Evolutionary conservation across 106 monocot genomes (phyloP).

Genomic region (Dendrobium nobile): DNA sequence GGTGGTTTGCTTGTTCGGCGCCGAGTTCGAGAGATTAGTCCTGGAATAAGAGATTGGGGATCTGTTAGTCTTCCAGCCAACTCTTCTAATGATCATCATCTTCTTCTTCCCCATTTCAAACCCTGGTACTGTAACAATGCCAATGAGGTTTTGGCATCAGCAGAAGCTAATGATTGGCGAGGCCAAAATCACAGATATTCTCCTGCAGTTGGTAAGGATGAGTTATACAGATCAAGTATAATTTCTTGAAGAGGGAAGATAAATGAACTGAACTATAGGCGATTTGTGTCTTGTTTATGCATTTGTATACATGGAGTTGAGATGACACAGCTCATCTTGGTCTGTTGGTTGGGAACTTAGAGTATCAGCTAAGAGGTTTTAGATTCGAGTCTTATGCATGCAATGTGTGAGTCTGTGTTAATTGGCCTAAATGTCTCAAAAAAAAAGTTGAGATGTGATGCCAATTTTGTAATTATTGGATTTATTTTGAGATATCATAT

Average conservation of each 20-base stretch:
- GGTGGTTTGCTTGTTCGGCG: conserved; percentile 48
- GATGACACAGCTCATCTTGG: too few species aligned
- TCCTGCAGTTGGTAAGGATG: conserved; percentile 51
- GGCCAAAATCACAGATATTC: conserved; percentile 14
- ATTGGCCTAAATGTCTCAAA: too few species aligned
- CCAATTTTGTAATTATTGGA: too few species aligned
- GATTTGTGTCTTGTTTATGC: not conserved
- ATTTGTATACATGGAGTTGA: too few species aligned
- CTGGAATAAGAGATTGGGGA: conserved; percentile 77
- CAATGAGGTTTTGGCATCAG: conserved; percentile 36
- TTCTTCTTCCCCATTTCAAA: conserved; percentile 21
- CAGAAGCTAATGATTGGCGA: conserved; percentile 19
- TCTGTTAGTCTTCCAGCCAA: conserved; percentile 54
- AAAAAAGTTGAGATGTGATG: too few species aligned
- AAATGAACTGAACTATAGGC: not conserved
- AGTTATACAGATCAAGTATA: conserved; percentile 46
- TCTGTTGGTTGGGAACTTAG: too few species aligned
- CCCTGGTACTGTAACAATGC: conserved; percentile 85
- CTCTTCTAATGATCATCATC: not conserved
- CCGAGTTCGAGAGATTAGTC: conserved; percentile 44
- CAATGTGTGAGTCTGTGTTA: too few species aligned
- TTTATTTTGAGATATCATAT: too few species aligned
- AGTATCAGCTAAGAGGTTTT: too few species aligned
- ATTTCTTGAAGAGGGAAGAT: conserved; percentile 23
- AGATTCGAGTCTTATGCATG: too few species aligned